These are phyloP conservation scores for Nitzschia inconspicua DNA, from an alignment of 108 stramenopile species.

Conservation along the genomic window DNA sequence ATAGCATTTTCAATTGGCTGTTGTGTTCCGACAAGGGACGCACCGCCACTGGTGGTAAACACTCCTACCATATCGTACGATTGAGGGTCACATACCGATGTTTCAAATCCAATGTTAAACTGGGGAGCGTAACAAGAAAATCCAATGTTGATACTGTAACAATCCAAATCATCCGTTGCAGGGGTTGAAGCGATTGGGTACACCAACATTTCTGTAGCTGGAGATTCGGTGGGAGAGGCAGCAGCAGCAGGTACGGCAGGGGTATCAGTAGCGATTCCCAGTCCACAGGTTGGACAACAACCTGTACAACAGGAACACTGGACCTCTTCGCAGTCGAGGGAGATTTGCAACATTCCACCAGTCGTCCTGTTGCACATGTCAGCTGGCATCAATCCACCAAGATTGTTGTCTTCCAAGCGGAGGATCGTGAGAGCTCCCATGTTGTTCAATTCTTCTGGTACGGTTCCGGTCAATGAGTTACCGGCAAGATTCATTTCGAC, in stretches of 20 bases:
- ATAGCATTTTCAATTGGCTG: neutral
- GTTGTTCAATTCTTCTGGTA: conserved; percentile 8
- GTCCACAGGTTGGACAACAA: conserved; percentile 1
- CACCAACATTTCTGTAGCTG: neutral
- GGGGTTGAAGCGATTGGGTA: neutral
- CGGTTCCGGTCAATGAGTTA: conserved; percentile 7
- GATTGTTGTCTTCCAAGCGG: conserved; percentile 8
- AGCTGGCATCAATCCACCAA: conserved; percentile 24
- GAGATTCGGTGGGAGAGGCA: neutral
- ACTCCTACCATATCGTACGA: neutral
- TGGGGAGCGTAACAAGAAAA: neutral
- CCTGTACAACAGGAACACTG: conserved; percentile 24
- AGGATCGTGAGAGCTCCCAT: conserved; percentile 6
- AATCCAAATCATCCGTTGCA: neutral
- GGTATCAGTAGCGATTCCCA: neutral
- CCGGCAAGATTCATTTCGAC: conserved; percentile 10
- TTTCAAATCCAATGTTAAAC: conserved; percentile 3
- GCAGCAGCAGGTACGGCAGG: neutral
- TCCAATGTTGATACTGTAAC: neutral
- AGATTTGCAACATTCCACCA: neutral
- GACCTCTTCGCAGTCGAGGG: conserved; percentile 27
- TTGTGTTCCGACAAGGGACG: neutral
- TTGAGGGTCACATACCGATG: neutral
- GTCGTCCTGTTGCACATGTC: neutral
- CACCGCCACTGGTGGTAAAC: neutral